Conservation (phyloP, 495 filamentous ascomycete genomes). For the Cercophora scortea region DNA sequence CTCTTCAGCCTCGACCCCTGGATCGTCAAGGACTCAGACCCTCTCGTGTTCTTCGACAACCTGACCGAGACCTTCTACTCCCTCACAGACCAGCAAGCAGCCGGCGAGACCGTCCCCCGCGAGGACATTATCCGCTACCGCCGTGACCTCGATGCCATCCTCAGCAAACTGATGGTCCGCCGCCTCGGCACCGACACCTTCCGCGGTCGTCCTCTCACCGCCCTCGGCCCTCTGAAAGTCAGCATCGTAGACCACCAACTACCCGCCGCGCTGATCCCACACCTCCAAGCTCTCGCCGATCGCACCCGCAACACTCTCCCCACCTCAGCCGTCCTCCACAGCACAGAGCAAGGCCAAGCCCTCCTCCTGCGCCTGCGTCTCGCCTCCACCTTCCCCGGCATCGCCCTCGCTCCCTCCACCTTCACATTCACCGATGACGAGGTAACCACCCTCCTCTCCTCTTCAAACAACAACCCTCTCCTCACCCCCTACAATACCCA, state of each 20-base stretch:
- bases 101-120: not conserved
- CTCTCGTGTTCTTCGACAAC: slow-evolving; percentile 2
- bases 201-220: slow-evolving; percentile 11
- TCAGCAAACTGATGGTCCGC: slow-evolving; percentile 16
- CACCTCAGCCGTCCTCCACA: not conserved
- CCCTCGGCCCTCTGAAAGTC: slow-evolving; percentile 14
- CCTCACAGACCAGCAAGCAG: not conserved
- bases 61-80: slow-evolving; percentile 5
- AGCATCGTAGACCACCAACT: slow-evolving; percentile 17
- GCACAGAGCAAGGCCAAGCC: slow-evolving; percentile 1
- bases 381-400: slow-evolving; percentile 16
- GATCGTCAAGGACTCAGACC: not conserved
- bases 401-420: not conserved
- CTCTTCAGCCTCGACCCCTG: slow-evolving; percentile 7
- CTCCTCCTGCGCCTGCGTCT: slow-evolving; percentile 14
- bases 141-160: slow-evolving; percentile 7
- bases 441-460: not conserved
- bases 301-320: not conserved
- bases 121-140: slow-evolving; percentile 9
- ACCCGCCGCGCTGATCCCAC: not conserved
- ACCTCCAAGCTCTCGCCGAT: slow-evolving; percentile 4
- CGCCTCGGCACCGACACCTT: slow-evolving; percentile 17
- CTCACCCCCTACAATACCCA: slow-evolving; percentile 8
- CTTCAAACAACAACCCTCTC: not conserved
- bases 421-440: slow-evolving; percentile 13